Conservation (phyloP, 305 asterid species). For the Petunia hybrid region DNA sequence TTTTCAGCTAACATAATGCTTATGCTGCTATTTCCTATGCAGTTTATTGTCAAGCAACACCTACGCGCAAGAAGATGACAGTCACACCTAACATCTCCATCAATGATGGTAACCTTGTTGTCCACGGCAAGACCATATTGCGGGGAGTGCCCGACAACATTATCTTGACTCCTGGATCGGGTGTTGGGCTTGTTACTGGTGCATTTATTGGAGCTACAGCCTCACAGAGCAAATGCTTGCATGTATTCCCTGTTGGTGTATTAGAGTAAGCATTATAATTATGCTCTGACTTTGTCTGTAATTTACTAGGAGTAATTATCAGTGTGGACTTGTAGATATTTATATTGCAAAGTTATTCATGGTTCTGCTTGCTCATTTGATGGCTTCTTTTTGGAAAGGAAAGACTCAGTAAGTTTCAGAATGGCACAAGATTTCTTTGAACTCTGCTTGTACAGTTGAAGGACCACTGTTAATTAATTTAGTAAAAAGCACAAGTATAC, state of each 20-base stretch:
- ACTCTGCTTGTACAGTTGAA: background rate
- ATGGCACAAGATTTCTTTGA: background rate
- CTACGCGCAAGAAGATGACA: slow-evolving; percentile 64
- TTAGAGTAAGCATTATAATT: slow-evolving; percentile 68
- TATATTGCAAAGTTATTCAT: background rate
- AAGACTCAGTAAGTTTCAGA: background rate
- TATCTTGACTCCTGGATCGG: slow-evolving; percentile 80
- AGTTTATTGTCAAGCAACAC: slow-evolving; percentile 45
- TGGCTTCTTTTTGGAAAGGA: background rate
- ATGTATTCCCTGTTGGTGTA: slow-evolving; percentile 85
- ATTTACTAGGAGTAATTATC: background rate
- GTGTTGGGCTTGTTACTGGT: slow-evolving; percentile 77
- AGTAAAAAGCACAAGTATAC: background rate
- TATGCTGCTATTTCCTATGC: slow-evolving; percentile 39
- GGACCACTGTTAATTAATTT: slow-evolving; percentile 1
- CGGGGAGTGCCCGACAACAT: slow-evolving; percentile 84
- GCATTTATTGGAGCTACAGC: slow-evolving; percentile 94
- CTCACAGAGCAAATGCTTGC: slow-evolving; percentile 77
- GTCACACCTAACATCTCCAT: slow-evolving; percentile 83
- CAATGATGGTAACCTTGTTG: slow-evolving; percentile 82
- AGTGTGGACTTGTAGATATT: background rate
- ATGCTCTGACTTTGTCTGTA: slow-evolving; percentile 9
- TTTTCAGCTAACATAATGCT: slow-evolving; percentile 10
- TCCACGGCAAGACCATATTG: slow-evolving; percentile 90
- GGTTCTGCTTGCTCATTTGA: background rate